phyloP scores from a whole-genome alignment of 2,329 filamentous ascomycete genomes.

The Fusarium goolgardi region DNA sequence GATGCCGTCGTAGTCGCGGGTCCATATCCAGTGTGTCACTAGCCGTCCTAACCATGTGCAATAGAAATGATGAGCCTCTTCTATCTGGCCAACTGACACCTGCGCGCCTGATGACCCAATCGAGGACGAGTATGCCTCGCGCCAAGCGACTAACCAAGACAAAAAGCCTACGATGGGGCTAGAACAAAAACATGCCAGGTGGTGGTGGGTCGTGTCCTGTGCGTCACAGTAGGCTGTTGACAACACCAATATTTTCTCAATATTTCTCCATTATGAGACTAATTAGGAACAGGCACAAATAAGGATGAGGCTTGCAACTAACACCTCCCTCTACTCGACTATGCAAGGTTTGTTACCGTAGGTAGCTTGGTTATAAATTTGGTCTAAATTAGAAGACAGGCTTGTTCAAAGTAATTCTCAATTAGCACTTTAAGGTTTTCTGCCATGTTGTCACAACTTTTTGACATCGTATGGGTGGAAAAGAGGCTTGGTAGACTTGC shows the following conservation, averaged over 20 bases:
- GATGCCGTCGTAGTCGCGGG: conserved; percentile 34
- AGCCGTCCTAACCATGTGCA: conserved; percentile 46
- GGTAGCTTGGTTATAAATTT: conserved; percentile 20
- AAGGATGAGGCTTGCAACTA: conserved; percentile 7
- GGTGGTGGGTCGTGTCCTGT: conserved; percentile 40
- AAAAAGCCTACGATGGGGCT: conserved; percentile 26
- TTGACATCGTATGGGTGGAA: neutral
- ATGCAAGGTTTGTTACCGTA: conserved; percentile 9
- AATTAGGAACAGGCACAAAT: conserved; percentile 3
- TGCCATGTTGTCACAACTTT: conserved; percentile 5
- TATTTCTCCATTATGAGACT: conserved; percentile 21
- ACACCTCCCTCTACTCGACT: neutral
- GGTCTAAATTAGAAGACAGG: neutral
- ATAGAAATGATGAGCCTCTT: conserved; percentile 44
- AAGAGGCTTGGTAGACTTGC: conserved; percentile 26
- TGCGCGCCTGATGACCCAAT: conserved; percentile 47
- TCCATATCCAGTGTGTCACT: conserved; percentile 42
- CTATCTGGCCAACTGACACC: conserved; percentile 37
- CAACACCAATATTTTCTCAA: conserved; percentile 22
- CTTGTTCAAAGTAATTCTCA: neutral
- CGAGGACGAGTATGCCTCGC: conserved; percentile 46
- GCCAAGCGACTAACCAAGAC: conserved; percentile 33
- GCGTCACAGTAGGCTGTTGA: conserved; percentile 15
- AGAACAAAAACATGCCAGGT: conserved; percentile 15
- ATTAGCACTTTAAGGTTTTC: neutral